These are phyloP conservation scores for Acanthamoeba culbertsoni DNA, from an alignment of 208 protist genomes.

Conservation along the genomic window DNA sequence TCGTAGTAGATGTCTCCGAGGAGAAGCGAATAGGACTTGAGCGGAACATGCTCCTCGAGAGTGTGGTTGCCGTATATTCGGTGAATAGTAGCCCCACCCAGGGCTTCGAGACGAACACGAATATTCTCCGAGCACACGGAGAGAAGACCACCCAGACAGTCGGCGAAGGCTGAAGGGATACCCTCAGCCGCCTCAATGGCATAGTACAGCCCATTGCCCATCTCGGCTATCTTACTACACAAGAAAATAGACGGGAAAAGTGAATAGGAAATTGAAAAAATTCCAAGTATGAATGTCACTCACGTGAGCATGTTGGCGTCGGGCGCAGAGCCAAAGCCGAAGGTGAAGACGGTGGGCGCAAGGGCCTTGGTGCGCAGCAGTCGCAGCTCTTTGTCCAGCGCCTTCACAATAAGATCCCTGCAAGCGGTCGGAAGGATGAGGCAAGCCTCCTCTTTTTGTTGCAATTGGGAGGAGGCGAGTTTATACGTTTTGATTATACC, in stretches of 20 bases:
- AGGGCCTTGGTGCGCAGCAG: not conserved
- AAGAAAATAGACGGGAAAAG: not conserved
- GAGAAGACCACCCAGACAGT: conserved; percentile 2
- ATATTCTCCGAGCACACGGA: conserved; percentile 6
- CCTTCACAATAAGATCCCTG: not conserved
- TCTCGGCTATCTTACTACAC: not conserved
- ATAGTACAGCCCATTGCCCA: not conserved
- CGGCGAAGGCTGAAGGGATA: not conserved
- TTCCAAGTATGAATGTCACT: no score
- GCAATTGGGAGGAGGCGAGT: not conserved
- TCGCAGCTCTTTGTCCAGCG: not conserved
- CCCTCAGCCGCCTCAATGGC: not conserved
- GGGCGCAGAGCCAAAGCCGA: not conserved
- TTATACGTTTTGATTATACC: not conserved
- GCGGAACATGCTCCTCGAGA: not conserved
- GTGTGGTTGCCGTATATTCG: not conserved
- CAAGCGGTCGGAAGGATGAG: not conserved
- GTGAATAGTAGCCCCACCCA: not conserved
- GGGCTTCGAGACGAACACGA: not conserved
- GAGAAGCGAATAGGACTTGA: not conserved
- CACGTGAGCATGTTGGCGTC: conserved; percentile 1
- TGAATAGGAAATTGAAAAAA: not conserved
- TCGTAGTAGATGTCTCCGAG: conserved; percentile 19
- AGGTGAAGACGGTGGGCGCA: conserved; percentile 3
- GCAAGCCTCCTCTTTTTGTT: no score